Evolutionary conservation across 345 rosid genomes (phyloP).

Genomic region (Brassica nigra): DNA sequence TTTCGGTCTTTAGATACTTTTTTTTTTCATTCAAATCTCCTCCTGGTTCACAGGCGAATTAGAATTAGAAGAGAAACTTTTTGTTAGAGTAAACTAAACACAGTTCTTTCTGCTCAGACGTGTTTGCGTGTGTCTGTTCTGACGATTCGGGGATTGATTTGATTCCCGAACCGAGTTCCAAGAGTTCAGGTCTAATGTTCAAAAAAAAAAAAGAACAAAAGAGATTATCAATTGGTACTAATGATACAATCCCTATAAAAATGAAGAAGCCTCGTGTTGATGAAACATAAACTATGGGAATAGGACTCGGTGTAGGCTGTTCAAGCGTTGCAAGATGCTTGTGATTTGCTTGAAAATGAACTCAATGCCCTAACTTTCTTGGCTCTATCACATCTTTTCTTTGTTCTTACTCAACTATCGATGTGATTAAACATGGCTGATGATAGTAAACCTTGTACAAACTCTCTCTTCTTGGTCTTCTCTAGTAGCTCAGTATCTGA

Average conservation of each 20-base stretch:
- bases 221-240: constrained; percentile 43
- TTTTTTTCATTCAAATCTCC: too few relatives aligned
- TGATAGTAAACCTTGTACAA: constrained; percentile 60
- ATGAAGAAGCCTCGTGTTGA: not conserved
- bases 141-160: too few relatives aligned
- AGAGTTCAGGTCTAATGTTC: too few relatives aligned
- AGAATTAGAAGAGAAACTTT: not conserved
- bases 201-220: too few relatives aligned
- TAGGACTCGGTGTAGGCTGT: too few relatives aligned
- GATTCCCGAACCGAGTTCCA: too few relatives aligned
- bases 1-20: not conserved
- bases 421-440: too few relatives aligned
- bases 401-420: too few relatives aligned
- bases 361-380: constrained; percentile 71
- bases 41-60: not conserved
- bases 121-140: not conserved
- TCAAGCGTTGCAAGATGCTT: too few relatives aligned
- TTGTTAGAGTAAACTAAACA: too few relatives aligned
- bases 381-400: too few relatives aligned
- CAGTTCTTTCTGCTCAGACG: not conserved
- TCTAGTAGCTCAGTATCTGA: constrained; percentile 53
- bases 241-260: constrained; percentile 7
- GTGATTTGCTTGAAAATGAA: constrained; percentile 83
- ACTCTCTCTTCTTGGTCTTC: constrained; percentile 59
- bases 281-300: too few relatives aligned